These are phyloP conservation scores for Tricholoma bakamatsutake DNA, from an alignment of 768 basidiomycete genomes.

Conservation along the genomic window DNA sequence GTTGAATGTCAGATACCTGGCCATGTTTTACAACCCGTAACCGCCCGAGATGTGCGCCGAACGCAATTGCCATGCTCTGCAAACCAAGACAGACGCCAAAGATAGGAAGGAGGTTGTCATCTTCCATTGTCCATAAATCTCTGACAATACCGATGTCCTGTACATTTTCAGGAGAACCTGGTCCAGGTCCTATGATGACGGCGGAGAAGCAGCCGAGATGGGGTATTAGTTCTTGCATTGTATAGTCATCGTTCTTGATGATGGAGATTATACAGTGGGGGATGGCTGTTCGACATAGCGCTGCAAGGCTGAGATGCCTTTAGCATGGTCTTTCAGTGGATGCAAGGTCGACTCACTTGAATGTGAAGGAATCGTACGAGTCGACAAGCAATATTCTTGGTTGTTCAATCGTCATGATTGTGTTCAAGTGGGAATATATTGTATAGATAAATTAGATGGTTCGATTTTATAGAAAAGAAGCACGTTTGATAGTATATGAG, in stretches of 20 bases:
- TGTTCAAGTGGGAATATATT: background rate
- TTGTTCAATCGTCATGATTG: slow-evolving; percentile 28
- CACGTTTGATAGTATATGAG: background rate
- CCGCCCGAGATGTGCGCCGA: slow-evolving; percentile 55
- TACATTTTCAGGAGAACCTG: slow-evolving; percentile 63
- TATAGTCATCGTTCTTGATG: slow-evolving; percentile 65
- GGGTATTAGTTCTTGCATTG: slow-evolving; percentile 42
- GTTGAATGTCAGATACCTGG: slow-evolving; percentile 60
- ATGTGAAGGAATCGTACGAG: slow-evolving; percentile 86
- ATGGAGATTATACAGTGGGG: slow-evolving; percentile 60
- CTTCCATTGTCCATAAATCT: slow-evolving; percentile 62
- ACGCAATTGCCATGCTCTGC: slow-evolving; percentile 66
- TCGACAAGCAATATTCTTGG: slow-evolving; percentile 68
- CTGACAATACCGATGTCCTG: slow-evolving; percentile 65
- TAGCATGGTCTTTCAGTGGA: background rate
- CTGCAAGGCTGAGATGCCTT: slow-evolving; percentile 50
- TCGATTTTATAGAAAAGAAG: background rate
- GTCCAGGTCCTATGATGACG: slow-evolving; percentile 73
- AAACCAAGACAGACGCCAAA: slow-evolving; percentile 84
- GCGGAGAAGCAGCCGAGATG: slow-evolving; percentile 60
- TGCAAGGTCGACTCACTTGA: slow-evolving; percentile 51
- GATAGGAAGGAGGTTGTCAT: slow-evolving; percentile 51
- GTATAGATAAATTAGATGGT: background rate
- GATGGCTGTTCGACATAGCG: slow-evolving; percentile 58
- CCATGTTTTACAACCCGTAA: slow-evolving; percentile 74